Percentiles rank a stretch among this genome's conserved stretches.
These are phyloP conservation scores for Cercospora zeae-maydis DNA, from an alignment of 2,329 filamentous ascomycete genomes.

Conservation along the genomic window DNA sequence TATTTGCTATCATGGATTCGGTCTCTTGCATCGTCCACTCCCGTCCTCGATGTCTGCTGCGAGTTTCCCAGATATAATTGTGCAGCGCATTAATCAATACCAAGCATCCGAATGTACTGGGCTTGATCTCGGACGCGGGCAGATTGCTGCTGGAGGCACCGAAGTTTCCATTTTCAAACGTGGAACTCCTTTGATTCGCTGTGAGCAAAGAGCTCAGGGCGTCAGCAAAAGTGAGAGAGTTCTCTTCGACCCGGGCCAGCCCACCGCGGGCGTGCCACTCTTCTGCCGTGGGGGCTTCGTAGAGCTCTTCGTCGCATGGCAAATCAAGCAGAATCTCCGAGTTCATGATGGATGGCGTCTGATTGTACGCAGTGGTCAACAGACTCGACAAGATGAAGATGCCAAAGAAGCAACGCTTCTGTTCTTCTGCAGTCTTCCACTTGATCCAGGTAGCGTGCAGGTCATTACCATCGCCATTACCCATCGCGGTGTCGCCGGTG, in stretches of 20 bases:
- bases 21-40: constrained; percentile 90
- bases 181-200: constrained; percentile 59
- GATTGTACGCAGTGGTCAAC: constrained; percentile 87
- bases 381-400: constrained; percentile 91
- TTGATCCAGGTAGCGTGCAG: constrained; percentile 77
- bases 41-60: constrained; percentile 81
- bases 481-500: constrained; percentile 22
- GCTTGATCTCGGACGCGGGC: constrained; percentile 56
- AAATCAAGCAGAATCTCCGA: constrained; percentile 87
- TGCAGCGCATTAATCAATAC: constrained; percentile 91
- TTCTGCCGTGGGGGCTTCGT: constrained; percentile 77
- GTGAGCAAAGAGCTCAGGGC: constrained; percentile 77
- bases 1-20: constrained; percentile 92
- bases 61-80: constrained; percentile 97
- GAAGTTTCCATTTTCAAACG: constrained; percentile 26
- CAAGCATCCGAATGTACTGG: constrained; percentile 88
- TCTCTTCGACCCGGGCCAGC: constrained; percentile 62
- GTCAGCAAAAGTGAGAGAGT: constrained; percentile 72
- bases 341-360: constrained; percentile 84
- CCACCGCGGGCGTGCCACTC: constrained; percentile 78
- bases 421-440: constrained; percentile 86
- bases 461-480: constrained; percentile 27
- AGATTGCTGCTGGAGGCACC: constrained; percentile 19
- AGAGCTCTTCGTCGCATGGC: constrained; percentile 90
- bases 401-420: constrained; percentile 86